Evolutionary conservation across 495 filamentous ascomycete genomes (phyloP), one percentile per base, ranked within the genome.

Genomic region (Trichocladium antarcticum): DNA sequence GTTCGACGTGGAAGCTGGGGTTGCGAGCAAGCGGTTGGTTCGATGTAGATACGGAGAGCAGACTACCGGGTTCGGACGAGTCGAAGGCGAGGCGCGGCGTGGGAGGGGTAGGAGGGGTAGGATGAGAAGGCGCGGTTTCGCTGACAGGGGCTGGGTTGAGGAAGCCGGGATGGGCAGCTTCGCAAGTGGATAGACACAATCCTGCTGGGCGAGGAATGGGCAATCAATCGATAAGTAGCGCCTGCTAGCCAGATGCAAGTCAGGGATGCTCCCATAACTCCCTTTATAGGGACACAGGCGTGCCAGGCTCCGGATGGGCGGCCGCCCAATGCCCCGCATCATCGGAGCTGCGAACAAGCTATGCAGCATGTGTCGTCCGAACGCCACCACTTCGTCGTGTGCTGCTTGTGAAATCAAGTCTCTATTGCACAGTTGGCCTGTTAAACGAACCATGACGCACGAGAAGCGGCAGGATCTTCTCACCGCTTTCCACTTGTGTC

Each of bases 401-500:
- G 24, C 19, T n/a, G n/a, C 20, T 29, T 10, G 37, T 35, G 37
- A n/a, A 47, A 49, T 44, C n/a, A n/a, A n/a, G n/a, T 49, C 29
- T 44, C 37, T 49, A 35, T 36, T 14, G 36, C 36, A 21, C 53
- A 37, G 51, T 57, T 60, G 57, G 54, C 45, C 50, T 32, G 36
- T 43, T 45, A 20, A 17, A 16, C 22, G 36, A 45, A 24, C 42
- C 45, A 57, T 60, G 60, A 60, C 57, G 57, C 54, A 62, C n/a
- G 40, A 42, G 20, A 39, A 6, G 22, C 6, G 56, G 59, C 56
- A 57, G 56, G 55, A 54, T 45, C 35, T 7, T 0, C 9, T 10
- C 34, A 57, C 57, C 59, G 57, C 57, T 57, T 59, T 46, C 57
- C 59, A 5, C 6, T 53, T 53, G 39, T 46, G 37, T 15, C 21